phyloP scores from a whole-genome alignment of 2,329 filamentous ascomycete genomes.

The Fusarium bulbicola region DNA sequence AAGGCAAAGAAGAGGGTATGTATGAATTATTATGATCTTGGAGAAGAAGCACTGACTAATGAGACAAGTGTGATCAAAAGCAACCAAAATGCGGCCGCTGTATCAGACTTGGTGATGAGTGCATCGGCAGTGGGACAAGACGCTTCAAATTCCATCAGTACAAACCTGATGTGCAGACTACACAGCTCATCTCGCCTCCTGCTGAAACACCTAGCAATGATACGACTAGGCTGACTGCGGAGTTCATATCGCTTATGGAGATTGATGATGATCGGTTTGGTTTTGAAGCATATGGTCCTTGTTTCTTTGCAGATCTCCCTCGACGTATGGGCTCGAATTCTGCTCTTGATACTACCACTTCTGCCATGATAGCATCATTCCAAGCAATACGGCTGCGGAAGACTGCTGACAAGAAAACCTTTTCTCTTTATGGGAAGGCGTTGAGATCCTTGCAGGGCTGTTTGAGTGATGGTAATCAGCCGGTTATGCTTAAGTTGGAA shows the following conservation, averaged over 20 bases:
- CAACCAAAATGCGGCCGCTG: conserved; percentile 20
- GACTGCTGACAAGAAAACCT: not conserved
- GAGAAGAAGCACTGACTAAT: not conserved
- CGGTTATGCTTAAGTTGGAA: conserved; percentile 9
- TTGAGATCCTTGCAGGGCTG: conserved; percentile 2
- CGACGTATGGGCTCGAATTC: conserved; percentile 2
- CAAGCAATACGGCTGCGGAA: conserved; percentile 1
- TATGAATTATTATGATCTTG: fast-evolving
- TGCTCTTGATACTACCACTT: conserved; percentile 1
- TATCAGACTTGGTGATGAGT: not conserved
- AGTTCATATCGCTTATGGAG: conserved; percentile 9
- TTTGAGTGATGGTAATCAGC: not conserved
- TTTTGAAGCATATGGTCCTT: not conserved
- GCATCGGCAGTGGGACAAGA: not conserved
- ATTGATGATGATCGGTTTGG: conserved; percentile 16
- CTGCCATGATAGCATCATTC: conserved; percentile 8
- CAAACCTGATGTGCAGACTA: not conserved
- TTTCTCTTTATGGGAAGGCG: conserved; percentile 9
- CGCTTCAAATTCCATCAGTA: conserved; percentile 23
- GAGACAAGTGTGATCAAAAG: conserved; percentile 9
- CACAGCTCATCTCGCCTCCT: not conserved
- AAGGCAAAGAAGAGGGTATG: conserved; percentile 19
- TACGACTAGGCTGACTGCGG: not conserved
- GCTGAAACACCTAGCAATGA: not conserved
- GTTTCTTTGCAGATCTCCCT: conserved; percentile 9